Evolutionary conservation across 257 asterid genomes (phyloP), one percentile per base, ranked within the genome.

Genomic region (Striga asiatica): DNA sequence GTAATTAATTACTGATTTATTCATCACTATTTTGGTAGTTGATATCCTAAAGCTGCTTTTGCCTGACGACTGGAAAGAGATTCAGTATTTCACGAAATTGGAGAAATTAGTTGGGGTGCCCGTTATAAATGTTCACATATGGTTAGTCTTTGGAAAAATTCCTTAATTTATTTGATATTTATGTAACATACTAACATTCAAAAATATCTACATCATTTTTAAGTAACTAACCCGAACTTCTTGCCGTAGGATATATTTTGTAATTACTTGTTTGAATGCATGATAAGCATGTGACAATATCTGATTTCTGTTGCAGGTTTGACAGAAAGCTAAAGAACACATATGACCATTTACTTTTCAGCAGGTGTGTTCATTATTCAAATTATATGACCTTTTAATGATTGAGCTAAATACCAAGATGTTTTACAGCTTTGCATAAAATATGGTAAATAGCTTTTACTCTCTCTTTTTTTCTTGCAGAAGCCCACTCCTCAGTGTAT

Each of bases 31-130:
- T 13, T 43, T 54, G 41, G 46, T 74, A 89, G 96, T 89, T 74
- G 96, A 86, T 72, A 78, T 83, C 65, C 64, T 89, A 67, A 89
- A 89, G 86, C 88, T 85, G 51, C 86, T 89, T 73, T 69, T 85
- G 54, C 97, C 97, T n/a, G 81, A 83, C 28, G 83, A 81, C 21
- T 89, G 97, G 96, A 83, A 78, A 72, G 88, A 81, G 74, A 78
- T 79, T 2, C 76, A 76, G 2, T 89, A 89, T 73, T 89, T 89
- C 79, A 74, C 66, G 17, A 86, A 83, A 66, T 63, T 81, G 83
- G 96, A 83, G 66, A 81, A 81, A 70, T 56, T 86, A 72, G 95
- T 89, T 6, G 98, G 98, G 50, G 98, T 89, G 68, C 98, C 98
- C 6, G 96, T 89, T 57, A 89, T 89, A 65, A 89, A 86, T 70